Base-by-base conservation (phyloP, 169 alveolate species). In the Plasmodium berghei region DNA sequence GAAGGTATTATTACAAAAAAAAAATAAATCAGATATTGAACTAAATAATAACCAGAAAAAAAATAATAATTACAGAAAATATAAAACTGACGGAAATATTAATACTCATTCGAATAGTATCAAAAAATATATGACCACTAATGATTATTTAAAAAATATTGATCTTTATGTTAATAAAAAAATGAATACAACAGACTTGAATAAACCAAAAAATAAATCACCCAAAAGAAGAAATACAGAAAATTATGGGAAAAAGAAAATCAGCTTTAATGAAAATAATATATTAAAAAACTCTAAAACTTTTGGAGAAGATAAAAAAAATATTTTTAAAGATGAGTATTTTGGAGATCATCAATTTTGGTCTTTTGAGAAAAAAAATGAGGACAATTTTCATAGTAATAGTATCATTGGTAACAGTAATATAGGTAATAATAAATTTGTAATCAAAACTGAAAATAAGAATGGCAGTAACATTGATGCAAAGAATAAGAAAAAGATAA, bases 401-500 rank as follows among this genome's bases (percentile, higher is more conserved):
- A 55, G 69, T 34, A 72, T 22, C 66, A 72, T 24, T n/a, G 20
- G 56, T 45, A 55, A 10, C 63, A 55, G 28, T 55, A 10, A 10
- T 22, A 8, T 16, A 16, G 63, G 22, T 5, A 1, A 34, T 34
- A 34, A 34, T 34, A 34, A 34, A 34, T 34, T 34, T 34, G 42
- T 0, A 34, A 34, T 34, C 8, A 22, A 58, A 62, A 46, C 24
- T 42, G 48, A 56, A 45, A 9, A 4, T 59, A 49, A 42, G 4
- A 48, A 46, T 20, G 42, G n/a, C 12, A 59, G 54, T 55, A 28
- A 22, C 6, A 46, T 5, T n/a, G 71, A 6, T 22, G 9, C 75
- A 46, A 28, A 64, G 66, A 66, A 49, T n/a, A 75, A 75, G 52
- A 75, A 62, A 24, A 75, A 8, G 46, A 62, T 49, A 20, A 49